Evolutionary conservation across 805 yeast genomes (phyloP), one percentile per base, ranked within the genome.

Genomic region (Candida pseudofarinosa): DNA sequence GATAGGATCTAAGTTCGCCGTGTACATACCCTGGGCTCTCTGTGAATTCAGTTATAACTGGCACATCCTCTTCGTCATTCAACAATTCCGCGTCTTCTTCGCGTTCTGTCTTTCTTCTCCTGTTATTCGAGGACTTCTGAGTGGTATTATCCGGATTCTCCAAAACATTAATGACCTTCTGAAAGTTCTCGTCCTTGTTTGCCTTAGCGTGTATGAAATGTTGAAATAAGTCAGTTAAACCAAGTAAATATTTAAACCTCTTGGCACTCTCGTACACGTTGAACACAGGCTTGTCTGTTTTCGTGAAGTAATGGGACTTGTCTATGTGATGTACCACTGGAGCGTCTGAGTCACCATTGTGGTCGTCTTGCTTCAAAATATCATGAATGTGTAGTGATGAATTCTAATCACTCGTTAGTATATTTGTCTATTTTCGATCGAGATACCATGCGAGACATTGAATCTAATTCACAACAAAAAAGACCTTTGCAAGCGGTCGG

Each of bases 51-150:
- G 67, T 67, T 32, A 69, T 69, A 7, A 56, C 42, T 2, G 59
- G 48, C 35, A 60, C 54, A 50, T 53, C 62, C 43, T 41, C 64
- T 43, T 76, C 80, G 37, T 83, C 83, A 49, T 80, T 72, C 64
- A 89, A 68, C 44, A 86, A 67, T 54, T 83, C 88, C 1, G 80
- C 88, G 58, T 85, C 90, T 57, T 85, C 93, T 58, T 85, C 90
- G 56, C 80, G 77, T 52, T 84, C 90, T 3, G 88, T 82, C 54
- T 82, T 82, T 46, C 89, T 71, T 55, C 85, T 71, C 53, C 84
- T 73, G 42, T 67, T 71, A 39, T 67, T 43, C 15, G 13, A 15
- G 7, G 34, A n/a, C 8, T 52, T 47, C 4, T 39, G 47, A 17
- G 48, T 28, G 3, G 47, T 37, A 28, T 46, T 41, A 1, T 38